Conservation (phyloP, 2,329 filamentous ascomycete species). For the Aureobasidium sp. region DNA sequence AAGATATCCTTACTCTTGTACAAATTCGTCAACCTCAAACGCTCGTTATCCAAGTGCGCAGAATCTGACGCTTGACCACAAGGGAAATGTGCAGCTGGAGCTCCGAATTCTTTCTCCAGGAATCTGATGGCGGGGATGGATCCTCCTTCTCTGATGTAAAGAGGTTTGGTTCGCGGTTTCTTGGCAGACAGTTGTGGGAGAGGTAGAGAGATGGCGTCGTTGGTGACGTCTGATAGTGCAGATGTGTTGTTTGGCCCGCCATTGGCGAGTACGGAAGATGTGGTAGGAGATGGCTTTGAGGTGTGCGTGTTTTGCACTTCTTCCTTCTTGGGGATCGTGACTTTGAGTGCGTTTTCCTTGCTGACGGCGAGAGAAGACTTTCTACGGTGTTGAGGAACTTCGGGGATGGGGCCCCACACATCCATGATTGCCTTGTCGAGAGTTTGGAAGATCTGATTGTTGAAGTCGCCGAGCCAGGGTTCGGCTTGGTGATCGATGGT, state of each 20-base stretch:
- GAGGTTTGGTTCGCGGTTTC: slow-evolving; percentile 44
- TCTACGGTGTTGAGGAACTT: slow-evolving; percentile 30
- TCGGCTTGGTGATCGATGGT: slow-evolving; percentile 90
- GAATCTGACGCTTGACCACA: slow-evolving; percentile 92
- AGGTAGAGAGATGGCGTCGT: background rate
- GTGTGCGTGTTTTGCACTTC: slow-evolving; percentile 15
- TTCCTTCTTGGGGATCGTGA: slow-evolving; percentile 11
- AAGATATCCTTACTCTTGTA: slow-evolving; percentile 91
- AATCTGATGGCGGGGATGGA: slow-evolving; percentile 93
- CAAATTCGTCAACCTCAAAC: slow-evolving; percentile 78
- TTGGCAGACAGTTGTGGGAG: background rate
- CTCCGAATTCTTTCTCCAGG: slow-evolving; percentile 85
- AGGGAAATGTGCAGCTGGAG: slow-evolving; percentile 84
- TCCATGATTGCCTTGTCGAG: slow-evolving; percentile 77
- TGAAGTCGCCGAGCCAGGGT: slow-evolving; percentile 88
- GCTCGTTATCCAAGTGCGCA: slow-evolving; percentile 90
- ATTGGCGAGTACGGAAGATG: slow-evolving; percentile 43
- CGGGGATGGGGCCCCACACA: slow-evolving; percentile 60
- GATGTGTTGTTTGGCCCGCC: slow-evolving; percentile 25
- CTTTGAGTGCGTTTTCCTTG: slow-evolving; percentile 14
- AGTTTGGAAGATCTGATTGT: slow-evolving; percentile 82
- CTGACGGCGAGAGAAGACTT: slow-evolving; percentile 1
- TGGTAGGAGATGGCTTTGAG: slow-evolving; percentile 37
- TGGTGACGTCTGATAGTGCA: background rate
- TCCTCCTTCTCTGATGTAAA: slow-evolving; percentile 93